Evolutionary conservation across 1,284 basidiomycete genomes (phyloP).

Genomic region (Macrocystidia cucumis): DNA sequence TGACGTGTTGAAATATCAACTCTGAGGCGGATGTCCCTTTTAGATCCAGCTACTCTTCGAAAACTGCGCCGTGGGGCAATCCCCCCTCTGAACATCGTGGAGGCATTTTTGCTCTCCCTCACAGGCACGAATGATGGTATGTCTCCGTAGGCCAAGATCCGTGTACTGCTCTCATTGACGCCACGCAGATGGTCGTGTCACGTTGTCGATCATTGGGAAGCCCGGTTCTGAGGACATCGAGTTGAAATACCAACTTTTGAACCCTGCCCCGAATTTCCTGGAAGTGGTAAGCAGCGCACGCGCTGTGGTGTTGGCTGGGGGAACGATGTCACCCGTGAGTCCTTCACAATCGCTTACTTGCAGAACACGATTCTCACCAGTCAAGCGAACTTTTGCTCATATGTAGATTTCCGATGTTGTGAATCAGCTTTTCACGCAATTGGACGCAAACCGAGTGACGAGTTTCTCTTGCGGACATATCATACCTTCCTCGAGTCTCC

Average conservation of each 20-base stretch:
- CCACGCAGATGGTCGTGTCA: conserved; percentile 55
- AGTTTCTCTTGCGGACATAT: conserved; percentile 93
- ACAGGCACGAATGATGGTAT: conserved; percentile 77
- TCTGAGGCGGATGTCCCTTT: not conserved
- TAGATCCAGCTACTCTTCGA: conserved; percentile 16
- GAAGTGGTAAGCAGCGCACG: conserved; percentile 78
- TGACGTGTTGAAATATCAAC: not conserved
- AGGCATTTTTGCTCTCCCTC: conserved; percentile 80
- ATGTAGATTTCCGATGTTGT: conserved; percentile 82
- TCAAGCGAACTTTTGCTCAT: not conserved
- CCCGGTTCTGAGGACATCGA: conserved; percentile 44
- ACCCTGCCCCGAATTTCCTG: conserved; percentile 83
- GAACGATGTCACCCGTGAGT: conserved; percentile 92
- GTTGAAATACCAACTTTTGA: conserved; percentile 91
- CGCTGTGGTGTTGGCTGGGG: conserved; percentile 85
- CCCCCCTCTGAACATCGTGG: conserved; percentile 81
- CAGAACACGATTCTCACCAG: not conserved
- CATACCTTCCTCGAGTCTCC: conserved; percentile 76
- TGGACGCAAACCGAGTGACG: conserved; percentile 57
- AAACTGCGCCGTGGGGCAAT: conserved; percentile 33
- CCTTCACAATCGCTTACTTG: not conserved
- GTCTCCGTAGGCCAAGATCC: conserved; percentile 14
- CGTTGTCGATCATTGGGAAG: conserved; percentile 33
- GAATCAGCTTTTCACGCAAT: conserved; percentile 72
- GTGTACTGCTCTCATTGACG: conserved; percentile 5